Evolutionary conservation across 2,329 filamentous ascomycete species (phyloP), one percentile per base, ranked within the genome.

Genomic region (Grosmannia huntii): DNA sequence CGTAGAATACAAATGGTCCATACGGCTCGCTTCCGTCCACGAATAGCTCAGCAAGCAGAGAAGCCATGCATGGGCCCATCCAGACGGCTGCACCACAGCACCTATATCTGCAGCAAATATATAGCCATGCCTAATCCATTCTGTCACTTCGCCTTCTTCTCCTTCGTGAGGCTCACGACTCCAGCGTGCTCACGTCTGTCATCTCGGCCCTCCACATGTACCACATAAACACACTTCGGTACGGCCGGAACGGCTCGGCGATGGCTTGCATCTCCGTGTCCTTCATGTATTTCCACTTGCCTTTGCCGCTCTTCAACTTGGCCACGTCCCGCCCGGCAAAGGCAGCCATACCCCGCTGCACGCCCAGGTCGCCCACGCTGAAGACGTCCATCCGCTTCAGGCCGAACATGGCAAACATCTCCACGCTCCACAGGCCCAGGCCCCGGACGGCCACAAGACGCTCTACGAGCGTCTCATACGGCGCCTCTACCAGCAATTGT

Each of bases 331-430:
- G 82, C 1, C 94, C 94, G 53, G 85, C 78, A 68, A 94, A 91
- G 0, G 87, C 85, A 1, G 94, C 94, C 85, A 96, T 95, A 11
- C 94, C 94, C 66, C 91, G 78, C 80, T 97, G 94, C 52, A 99
- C 89, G 5, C 94, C 94, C 61, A 99, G 73, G 72, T 99, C 92
- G 0, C 94, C 92, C 1, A 89, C 86, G 25, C 86, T 90, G 69
- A 97, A 96, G 25, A 99, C 89, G 72, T 99, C 92, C 78, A 90
- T 86, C 14, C 91, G 79, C 78, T 96, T 97, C 48, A 99, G 76
- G n/a, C 83, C 88, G 71, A 99, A 97, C 71, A 88, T 90, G 55
- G 91, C 89, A 76, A 99, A 99, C 94, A 99, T 97, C 75, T 96
- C 91, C 16, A 95, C 90, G 53, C 86, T 91, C 94, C 94, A 97